Conservation (phyloP, 2,329 filamentous ascomycete genomes). For the Aureobasidium uvarum region DNA sequence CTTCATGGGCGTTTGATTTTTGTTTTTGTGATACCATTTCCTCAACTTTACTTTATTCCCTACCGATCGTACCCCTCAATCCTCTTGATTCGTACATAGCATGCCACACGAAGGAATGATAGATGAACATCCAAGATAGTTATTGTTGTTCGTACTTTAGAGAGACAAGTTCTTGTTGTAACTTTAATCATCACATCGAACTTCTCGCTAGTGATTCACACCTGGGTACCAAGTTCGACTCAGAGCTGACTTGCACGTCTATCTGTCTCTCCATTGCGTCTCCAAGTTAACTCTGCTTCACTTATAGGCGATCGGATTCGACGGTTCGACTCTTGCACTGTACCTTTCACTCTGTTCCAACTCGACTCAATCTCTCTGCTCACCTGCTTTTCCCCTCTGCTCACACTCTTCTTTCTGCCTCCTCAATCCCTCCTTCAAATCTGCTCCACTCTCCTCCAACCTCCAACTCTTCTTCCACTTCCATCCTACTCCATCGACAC, state of each 20-base stretch:
- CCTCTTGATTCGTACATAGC: not conserved
- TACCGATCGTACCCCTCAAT: not conserved
- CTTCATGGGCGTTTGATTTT: not conserved
- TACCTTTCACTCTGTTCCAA: not conserved
- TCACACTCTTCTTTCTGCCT: not conserved
- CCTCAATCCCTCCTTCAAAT: not conserved
- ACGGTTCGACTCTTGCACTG: not conserved
- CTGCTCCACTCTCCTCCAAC: not conserved
- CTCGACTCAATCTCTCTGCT: not conserved
- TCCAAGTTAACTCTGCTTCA: not conserved
- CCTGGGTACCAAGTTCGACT: not conserved
- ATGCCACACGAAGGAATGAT: not conserved
- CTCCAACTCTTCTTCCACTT: not conserved
- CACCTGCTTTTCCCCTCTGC: not conserved
- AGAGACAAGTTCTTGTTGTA: not conserved
- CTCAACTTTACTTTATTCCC: not conserved
- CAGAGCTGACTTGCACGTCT: not conserved
- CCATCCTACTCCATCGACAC: not conserved
- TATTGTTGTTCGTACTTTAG: not conserved
- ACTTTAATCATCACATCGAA: not conserved
- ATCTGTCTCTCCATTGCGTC: not conserved
- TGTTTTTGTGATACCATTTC: slow-evolving; percentile 10
- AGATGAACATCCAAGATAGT: not conserved
- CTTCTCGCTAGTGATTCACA: too few relatives aligned
- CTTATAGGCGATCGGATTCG: not conserved